These are phyloP conservation scores for Barbatosphaeria neglecta DNA, from an alignment of 495 filamentous ascomycete species.

Conservation along the genomic window DNA sequence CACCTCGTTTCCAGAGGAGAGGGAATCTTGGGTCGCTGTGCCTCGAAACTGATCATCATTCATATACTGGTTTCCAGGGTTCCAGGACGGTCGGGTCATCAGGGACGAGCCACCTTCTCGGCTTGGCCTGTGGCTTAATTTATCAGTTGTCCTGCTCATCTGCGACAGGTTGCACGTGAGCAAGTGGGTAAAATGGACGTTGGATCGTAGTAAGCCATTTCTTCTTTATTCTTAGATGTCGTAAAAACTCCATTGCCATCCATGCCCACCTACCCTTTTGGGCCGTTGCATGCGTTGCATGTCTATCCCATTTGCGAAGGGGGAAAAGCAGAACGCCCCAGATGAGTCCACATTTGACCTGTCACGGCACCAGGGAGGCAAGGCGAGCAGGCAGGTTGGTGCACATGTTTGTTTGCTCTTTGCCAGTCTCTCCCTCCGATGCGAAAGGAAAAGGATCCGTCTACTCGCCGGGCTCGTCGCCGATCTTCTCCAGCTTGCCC, in stretches of 20 bases:
- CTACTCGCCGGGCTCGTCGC: slow-evolving; percentile 59
- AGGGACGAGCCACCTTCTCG: not conserved
- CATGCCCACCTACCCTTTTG: not conserved
- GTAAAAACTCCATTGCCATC: not conserved
- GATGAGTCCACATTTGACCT: no score
- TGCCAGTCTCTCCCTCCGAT: not conserved
- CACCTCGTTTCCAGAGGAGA: not conserved
- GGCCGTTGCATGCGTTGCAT: not conserved
- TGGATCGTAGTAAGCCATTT: no score
- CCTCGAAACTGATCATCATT: slow-evolving; percentile 2
- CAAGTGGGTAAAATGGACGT: not conserved
- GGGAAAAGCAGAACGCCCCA: not conserved
- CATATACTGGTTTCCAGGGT: not conserved
- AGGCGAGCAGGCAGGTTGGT: no score
- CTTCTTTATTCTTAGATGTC: no score
- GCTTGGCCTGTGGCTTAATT: not conserved
- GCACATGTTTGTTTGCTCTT: no score
- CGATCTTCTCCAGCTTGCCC: slow-evolving; percentile 94
- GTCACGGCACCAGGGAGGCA: not conserved
- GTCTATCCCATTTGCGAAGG: not conserved
- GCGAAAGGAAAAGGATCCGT: not conserved
- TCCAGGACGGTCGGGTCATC: not conserved
- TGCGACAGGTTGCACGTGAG: not conserved
- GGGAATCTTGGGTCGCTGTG: not conserved
- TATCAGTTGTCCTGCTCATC: not conserved